These are phyloP conservation scores for Neurospora tetraspora DNA, from an alignment of 495 filamentous ascomycete genomes.

Conservation along the genomic window DNA sequence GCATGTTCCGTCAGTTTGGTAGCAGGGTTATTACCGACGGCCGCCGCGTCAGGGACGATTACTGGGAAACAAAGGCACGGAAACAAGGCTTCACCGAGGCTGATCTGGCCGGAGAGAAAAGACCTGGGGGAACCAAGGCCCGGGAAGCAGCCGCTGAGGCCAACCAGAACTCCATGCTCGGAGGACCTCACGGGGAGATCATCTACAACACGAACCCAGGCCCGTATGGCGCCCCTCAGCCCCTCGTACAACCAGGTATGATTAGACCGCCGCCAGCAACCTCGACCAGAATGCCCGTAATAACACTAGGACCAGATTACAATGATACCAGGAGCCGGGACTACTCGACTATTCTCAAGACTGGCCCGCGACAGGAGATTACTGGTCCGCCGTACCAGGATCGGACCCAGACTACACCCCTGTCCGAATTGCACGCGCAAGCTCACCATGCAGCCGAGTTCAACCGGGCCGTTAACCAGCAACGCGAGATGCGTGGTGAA, in stretches of 20 bases:
- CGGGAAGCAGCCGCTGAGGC: slow-evolving; percentile 67
- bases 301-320: slow-evolving; percentile 65
- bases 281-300: slow-evolving; percentile 70
- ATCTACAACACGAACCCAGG: slow-evolving; percentile 69
- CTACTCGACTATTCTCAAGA: slow-evolving; percentile 70
- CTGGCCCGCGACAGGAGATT: slow-evolving; percentile 71
- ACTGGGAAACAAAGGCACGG: slow-evolving; percentile 93
- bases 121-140: slow-evolving; percentile 81
- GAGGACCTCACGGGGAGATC: slow-evolving; percentile 64
- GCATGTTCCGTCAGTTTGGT: slow-evolving; percentile 99
- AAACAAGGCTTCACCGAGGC: slow-evolving; percentile 99
- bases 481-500: slow-evolving; percentile 62
- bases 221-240: slow-evolving; percentile 50
- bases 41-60: slow-evolving; percentile 88
- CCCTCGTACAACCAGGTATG: slow-evolving; percentile 60
- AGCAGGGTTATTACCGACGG: slow-evolving; percentile 86
- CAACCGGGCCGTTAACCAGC: slow-evolving; percentile 69
- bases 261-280: slow-evolving; percentile 52
- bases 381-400: slow-evolving; percentile 85
- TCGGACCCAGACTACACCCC: slow-evolving; percentile 66
- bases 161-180: slow-evolving; percentile 36
- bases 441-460: slow-evolving; percentile 82
- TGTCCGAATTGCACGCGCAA: slow-evolving; percentile 77
- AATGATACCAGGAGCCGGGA: slow-evolving; percentile 72
- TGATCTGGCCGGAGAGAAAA: slow-evolving; percentile 91